Evolutionary conservation across 2,329 filamentous ascomycete genomes (phyloP), one percentile per base, ranked within the genome.

Genomic region (Hypoxylon sp.): DNA sequence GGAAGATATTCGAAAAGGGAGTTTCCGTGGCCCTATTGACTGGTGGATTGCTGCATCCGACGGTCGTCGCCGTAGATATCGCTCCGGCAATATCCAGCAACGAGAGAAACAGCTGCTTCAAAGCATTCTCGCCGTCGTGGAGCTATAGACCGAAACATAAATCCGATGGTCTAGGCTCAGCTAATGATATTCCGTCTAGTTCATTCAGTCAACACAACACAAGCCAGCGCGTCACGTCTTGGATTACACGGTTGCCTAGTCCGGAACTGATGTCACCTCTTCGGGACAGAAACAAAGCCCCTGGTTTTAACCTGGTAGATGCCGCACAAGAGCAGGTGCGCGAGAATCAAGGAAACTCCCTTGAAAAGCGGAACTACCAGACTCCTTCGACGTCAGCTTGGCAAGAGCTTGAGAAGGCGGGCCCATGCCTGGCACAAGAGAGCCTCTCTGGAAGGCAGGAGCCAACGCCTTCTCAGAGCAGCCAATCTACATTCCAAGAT

Each of bases 1-100:
- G 62, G 30, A 48, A 8, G 2, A 49, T 77, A 13, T 73, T 75
- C 27, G 54, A 64, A 17, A 64, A 60, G n/a, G 71, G 68, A 27
- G 66, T 68, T 17, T 61, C 64, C 8, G 33, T 73, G 7, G 44
- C 67, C 11, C n/a, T 74, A 10, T 37, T 14, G 3, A 14, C 17
- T 10, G 30, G 2, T 35, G 17, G 17, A 6, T 33, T 13, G 8
- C 8, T 3, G 3, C 55, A 51, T 35, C 42, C 51, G n/a, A 30
- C 22, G 1, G 42, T 6, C 17, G 33, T 25, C 3, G 20, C 40
- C 4, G 2, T 10, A 5, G 11, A 20, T 4, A 25, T 64, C 17
- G 33, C 6, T 1, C 61, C 69, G 1, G 61, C 48, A 1, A 66
- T 44, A 14, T 11, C 30, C n/a, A 13, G 5, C 2, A 7, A 31